Evolutionary conservation across 2,329 filamentous ascomycete species (phyloP).

Genomic region (Ascochyta fabae): DNA sequence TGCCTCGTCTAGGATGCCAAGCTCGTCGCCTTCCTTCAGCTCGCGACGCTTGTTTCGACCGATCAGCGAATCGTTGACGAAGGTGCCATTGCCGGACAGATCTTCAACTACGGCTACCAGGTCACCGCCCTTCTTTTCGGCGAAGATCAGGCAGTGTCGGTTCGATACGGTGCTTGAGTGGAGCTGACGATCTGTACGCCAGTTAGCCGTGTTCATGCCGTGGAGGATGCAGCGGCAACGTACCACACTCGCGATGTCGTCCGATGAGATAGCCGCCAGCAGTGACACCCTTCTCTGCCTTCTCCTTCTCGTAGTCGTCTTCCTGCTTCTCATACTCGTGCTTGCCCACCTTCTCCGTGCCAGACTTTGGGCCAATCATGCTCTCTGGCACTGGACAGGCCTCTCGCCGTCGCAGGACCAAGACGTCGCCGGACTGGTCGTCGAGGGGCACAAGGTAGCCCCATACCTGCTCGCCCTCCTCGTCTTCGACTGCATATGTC

Average conservation of each 20-base stretch:
- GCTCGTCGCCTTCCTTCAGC: slow-evolving; percentile 87
- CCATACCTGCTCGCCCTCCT: slow-evolving; percentile 87
- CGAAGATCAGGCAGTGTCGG: slow-evolving; percentile 75
- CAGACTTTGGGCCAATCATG: slow-evolving; percentile 46
- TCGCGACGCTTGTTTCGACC: slow-evolving; percentile 92
- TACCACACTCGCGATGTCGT: slow-evolving; percentile 91
- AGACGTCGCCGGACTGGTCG: slow-evolving; percentile 67
- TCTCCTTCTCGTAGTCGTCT: slow-evolving; percentile 65
- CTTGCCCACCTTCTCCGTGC: slow-evolving; percentile 55
- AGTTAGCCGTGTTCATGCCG: slow-evolving; percentile 19
- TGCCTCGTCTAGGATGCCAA: slow-evolving; percentile 82
- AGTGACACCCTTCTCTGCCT: slow-evolving; percentile 61
- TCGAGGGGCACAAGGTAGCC: slow-evolving; percentile 90
- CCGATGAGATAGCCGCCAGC: slow-evolving; percentile 90
- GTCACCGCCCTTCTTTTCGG: slow-evolving; percentile 64
- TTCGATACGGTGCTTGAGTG: slow-evolving; percentile 85
- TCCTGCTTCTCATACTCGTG: slow-evolving; percentile 65
- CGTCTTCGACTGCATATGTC: slow-evolving; percentile 83
- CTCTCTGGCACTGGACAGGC: slow-evolving; percentile 67
- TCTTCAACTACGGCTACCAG: slow-evolving; percentile 82
- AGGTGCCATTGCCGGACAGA: slow-evolving; percentile 94
- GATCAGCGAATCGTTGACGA: slow-evolving; percentile 88
- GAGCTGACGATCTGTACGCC: slow-evolving; percentile 69
- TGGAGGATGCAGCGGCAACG: slow-evolving; percentile 44
- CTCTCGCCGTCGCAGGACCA: slow-evolving; percentile 78